phyloP scores from a whole-genome alignment of 2,329 filamentous ascomycete genomes.

The Pestalotiopsis fici region DNA sequence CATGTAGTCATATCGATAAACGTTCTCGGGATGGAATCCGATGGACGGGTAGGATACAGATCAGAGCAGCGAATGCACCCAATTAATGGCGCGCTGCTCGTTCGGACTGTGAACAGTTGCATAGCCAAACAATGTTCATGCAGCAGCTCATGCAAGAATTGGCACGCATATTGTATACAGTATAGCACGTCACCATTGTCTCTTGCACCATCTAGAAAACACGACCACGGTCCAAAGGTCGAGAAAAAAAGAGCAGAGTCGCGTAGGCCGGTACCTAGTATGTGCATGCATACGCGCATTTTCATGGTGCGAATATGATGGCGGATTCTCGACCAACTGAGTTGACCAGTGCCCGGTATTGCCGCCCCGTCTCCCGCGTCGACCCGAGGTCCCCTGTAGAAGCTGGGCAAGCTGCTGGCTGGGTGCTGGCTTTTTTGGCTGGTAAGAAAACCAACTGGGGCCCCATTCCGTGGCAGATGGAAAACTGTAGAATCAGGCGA shows the following conservation, averaged over 20 bases:
- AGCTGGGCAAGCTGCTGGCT: background rate
- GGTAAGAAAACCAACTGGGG: no score
- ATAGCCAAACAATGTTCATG: no score
- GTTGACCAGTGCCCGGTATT: background rate
- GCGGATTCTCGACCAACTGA: background rate
- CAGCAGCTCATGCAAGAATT: no score
- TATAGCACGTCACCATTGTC: background rate
- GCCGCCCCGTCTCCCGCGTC: background rate
- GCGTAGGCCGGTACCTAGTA: no score
- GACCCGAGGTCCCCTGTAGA: background rate
- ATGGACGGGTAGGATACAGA: background rate
- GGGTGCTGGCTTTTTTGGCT: background rate
- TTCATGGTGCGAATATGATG: background rate
- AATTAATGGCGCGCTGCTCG: background rate
- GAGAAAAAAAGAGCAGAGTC: background rate
- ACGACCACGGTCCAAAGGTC: background rate
- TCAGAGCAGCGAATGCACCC: background rate
- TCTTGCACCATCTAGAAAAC: background rate
- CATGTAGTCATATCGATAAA: background rate
- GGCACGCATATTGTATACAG: background rate
- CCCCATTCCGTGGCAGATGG: background rate
- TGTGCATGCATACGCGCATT: background rate
- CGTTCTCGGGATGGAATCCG: background rate
- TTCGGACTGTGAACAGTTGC: no score
- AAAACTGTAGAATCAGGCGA: slow-evolving; percentile 1